Evolutionary conservation across 768 basidiomycete species (phyloP), one percentile per base, ranked within the genome.

Genomic region (Calvatia gigantea): DNA sequence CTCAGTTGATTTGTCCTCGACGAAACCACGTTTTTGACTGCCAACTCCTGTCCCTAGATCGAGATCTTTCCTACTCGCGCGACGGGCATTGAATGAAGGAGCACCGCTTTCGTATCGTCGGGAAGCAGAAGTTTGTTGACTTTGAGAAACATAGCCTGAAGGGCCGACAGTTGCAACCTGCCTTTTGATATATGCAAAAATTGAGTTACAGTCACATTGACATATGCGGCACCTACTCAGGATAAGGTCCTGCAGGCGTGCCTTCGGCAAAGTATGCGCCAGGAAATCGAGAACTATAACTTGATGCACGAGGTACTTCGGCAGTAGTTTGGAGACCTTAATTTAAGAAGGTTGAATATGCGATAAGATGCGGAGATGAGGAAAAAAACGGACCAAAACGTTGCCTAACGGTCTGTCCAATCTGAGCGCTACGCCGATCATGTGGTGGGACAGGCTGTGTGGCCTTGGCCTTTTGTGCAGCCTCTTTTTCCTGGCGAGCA

Each of bases 401-500:
- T 67, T 78, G 73, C 69, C 78, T 70, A 63, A 74, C 58, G 69
- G 67, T 70, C 64, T 75, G 75, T 64, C 76, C 68, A 60, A 67
- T 61, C 61, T 61, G 65, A 60, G 70, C 63, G 55, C 66, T 71
- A 60, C 68, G 71, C 63, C 68, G 69, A 65, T 73, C 72, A 57
- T 66, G 69, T 56, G 68, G 63, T 51, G 70, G 54, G 7, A 60
- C 39, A 29, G 58, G 66, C 62, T 58, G 62, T 55, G 56, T 66
- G 42, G 52, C 58, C 62, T 62, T 66, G 67, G 70, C 72, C 65
- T 65, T 69, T 33, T 42, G 54, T 3, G 28, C 65, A 56, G 63
- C 67, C 58, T 75, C 77, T 61, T 79, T 73, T 62, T 87, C 81
- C 63, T 82, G 76, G 58, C 81, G 79, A 43, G 78, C 73, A 52